Base-by-base conservation (phyloP, 2,329 filamentous ascomycete genomes). In the Penicillium palitans region DNA sequence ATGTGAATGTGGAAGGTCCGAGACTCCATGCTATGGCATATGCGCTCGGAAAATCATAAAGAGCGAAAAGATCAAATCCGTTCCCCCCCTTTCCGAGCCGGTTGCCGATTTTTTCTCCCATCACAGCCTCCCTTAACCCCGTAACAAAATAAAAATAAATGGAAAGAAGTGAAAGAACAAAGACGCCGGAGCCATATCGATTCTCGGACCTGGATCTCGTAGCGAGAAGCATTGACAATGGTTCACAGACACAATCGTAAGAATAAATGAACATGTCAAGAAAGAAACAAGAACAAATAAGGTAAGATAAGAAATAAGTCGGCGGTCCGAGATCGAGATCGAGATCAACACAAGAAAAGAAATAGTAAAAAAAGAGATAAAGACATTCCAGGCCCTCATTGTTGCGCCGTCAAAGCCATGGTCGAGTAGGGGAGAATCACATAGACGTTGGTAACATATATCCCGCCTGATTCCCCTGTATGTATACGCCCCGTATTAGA, bases 401-500 rank as follows among this genome's bases (percentile, higher is more conserved):
- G 63, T 69, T 69, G 68, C 72, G 72, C 72, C 72, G 59, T 68
- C 60, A 67, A 47, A 53, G 70, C 69, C 71, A 70, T 58, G 50
- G 64, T 67, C 61, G 57, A 67, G 9, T 46, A 46, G 63, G 63
- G 59, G 61, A 54, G 62, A 65, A 63, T 62, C 57, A 68, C 62
- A 65, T 58, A 61, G 65, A 65, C 61, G 59, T 62, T 59, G 62
- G 60, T 66, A 65, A 68, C 65, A 68, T 72, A 70, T 70, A 71
- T 70, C 71, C 65, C 67, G 63, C 66, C 65, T 61, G 61, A 61
- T 65, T 65, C 59, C 62, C 68, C 68, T 67, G 64, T 74, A 74
- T 75, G 73, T 74, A 76, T 73, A 73, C 65, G 69, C 69, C 44
- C 69, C 67, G 56, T 66, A 70, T 70, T 73, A 72, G 66, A 61